Base-by-base conservation (phyloP, 2,329 filamentous ascomycete genomes). In the Diaporthe longicolla region DNA sequence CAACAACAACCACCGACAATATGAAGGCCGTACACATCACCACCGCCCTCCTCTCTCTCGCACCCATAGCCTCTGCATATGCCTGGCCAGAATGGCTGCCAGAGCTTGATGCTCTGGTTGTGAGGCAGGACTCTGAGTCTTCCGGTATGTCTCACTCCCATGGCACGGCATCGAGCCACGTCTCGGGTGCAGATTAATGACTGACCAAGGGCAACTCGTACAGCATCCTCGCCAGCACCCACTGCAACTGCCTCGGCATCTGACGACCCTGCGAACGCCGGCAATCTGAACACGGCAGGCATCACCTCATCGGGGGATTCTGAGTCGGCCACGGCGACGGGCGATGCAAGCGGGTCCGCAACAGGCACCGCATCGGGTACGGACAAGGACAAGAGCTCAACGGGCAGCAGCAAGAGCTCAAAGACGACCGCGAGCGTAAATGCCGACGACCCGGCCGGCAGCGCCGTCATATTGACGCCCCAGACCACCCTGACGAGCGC, bases 71-170 rank as follows among this genome's bases (percentile, higher is more conserved):
- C n/a, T 85, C 88, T 71, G 89, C 81, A 1, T 78, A 79, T 75
- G 70, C 86, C 73, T 91, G 89, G 89, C 87, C 89, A 26, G 82
- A 81, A 76, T 90, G 87, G 86, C 82, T 91, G 50, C 89, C 89
- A 24, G 85, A 88, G 17, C 63, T 86, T 48, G 87, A 91, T 76
- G 79, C 86, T 19, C 79, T 92, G 48, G 82, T 91, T 54, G 89
- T 88, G 66, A 85, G 85, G 76, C 83, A 88, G 76, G 81, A 82
- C 43, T 65, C 68, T 15, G 40, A 77, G 61, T 73, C 48, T 43
- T 70, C 50, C 26, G 50, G 70, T 75, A 73, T 63, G 70, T 76
- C 54, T 65, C 50, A 58, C 65, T 73, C 59, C n/a, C 66, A 63
- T 43, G 45, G 63, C 57, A 71, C 57, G 40, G 21, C 35, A 37